Evolutionary conservation across 805 yeast species (phyloP).

Genomic region (Nematodospora valgi): DNA sequence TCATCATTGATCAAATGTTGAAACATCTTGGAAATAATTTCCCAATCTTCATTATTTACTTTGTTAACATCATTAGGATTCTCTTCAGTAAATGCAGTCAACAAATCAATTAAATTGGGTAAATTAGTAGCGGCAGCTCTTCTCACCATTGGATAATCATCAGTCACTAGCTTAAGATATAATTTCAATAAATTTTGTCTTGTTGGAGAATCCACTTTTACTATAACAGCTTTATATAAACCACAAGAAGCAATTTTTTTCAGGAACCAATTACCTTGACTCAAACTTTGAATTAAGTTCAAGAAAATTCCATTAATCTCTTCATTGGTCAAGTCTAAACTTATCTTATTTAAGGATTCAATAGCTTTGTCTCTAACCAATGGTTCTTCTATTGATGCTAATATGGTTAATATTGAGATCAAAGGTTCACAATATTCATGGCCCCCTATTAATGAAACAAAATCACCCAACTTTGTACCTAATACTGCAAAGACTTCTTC

Average conservation of each 20-base stretch:
- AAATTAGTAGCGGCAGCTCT: conserved; percentile 87
- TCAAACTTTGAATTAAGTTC: conserved; percentile 72
- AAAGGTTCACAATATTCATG: conserved; percentile 47
- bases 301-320: conserved; percentile 67
- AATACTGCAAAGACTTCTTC: conserved; percentile 95
- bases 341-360: conserved; percentile 71
- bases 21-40: conserved; percentile 77
- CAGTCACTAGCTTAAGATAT: conserved; percentile 70
- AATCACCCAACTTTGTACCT: conserved; percentile 85
- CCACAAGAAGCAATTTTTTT: conserved; percentile 90
- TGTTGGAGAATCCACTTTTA: conserved; percentile 50
- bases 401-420: conserved; percentile 67
- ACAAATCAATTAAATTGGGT: conserved; percentile 65
- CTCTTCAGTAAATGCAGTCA: conserved; percentile 41
- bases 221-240: conserved; percentile 67
- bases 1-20: conserved; percentile 72
- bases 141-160: conserved; percentile 97
- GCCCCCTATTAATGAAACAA: conserved; percentile 90
- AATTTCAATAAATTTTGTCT: conserved; percentile 63
- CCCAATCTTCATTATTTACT: conserved; percentile 66
- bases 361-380: conserved; percentile 94
- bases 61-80: conserved; percentile 31
- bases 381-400: conserved; percentile 94
- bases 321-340: conserved; percentile 55
- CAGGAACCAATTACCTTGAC: conserved; percentile 93